Conservation (phyloP, 1,284 basidiomycete species). For the Cerrena zonata region DNA sequence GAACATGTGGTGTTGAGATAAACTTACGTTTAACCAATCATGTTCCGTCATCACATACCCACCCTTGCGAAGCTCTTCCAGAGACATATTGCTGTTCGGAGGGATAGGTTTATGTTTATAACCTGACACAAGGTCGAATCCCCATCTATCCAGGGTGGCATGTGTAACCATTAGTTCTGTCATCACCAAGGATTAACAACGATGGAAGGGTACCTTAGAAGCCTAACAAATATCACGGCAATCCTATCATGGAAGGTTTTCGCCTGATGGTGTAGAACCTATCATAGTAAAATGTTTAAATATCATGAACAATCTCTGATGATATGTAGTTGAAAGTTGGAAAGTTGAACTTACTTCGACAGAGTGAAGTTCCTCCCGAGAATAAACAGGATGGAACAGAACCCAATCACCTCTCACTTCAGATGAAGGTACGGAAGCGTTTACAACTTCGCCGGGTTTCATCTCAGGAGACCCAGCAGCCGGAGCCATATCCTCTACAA, state of each 20-base stretch:
- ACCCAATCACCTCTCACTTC: conserved; percentile 70
- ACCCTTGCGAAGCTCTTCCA: conserved; percentile 65
- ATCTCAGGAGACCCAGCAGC: background rate
- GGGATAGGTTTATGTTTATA: conserved; percentile 75
- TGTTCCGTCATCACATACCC: conserved; percentile 70
- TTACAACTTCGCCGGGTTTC: conserved; percentile 1
- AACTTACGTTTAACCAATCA: conserved; percentile 69
- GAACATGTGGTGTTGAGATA: background rate
- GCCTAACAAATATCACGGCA: conserved; percentile 58
- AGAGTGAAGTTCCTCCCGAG: conserved; percentile 69
- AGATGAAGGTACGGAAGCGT: conserved; percentile 5
- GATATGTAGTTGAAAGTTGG: too few relatives aligned
- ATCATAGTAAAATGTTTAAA: background rate
- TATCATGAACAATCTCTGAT: too few relatives aligned
- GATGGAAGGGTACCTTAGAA: conserved; percentile 39
- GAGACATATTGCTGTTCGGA: conserved; percentile 50
- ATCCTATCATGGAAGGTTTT: conserved; percentile 69
- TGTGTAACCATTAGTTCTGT: background rate
- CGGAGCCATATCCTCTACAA: conserved; percentile 16
- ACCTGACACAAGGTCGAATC: conserved; percentile 73
- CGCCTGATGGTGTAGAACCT: conserved; percentile 70
- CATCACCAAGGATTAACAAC: background rate
- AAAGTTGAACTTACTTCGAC: conserved; percentile 48
- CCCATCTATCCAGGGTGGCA: conserved; percentile 34
- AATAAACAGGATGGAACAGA: conserved; percentile 78